phyloP scores from a whole-genome alignment of 768 basidiomycete genomes.

The Termitomyces sp. region DNA sequence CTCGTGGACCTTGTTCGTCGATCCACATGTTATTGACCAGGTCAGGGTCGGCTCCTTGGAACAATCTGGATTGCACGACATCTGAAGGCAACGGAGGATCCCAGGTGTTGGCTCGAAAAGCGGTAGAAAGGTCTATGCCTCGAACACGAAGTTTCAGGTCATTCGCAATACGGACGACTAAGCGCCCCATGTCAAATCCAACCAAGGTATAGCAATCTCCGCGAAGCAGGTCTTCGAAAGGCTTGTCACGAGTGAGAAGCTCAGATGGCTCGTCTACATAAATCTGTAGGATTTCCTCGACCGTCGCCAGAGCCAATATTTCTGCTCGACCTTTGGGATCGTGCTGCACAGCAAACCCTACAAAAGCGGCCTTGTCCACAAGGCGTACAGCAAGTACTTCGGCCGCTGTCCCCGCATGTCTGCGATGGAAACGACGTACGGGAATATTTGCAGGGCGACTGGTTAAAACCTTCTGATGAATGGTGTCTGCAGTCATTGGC shows the following conservation, averaged over 20 bases:
- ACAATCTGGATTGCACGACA: constrained; percentile 17
- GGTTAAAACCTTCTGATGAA: constrained; percentile 7
- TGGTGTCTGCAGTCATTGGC: neutral
- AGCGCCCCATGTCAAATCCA: constrained; percentile 30
- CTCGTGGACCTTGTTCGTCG: constrained; percentile 12
- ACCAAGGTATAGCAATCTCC: constrained; percentile 17
- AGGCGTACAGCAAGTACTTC: neutral
- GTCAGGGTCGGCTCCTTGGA: constrained; percentile 4
- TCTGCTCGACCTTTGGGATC: constrained; percentile 1
- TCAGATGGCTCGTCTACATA: neutral
- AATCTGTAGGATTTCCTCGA: constrained; percentile 6
- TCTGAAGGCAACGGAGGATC: constrained; percentile 20
- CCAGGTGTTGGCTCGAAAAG: constrained; percentile 14
- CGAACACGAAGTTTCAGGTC: constrained; percentile 20
- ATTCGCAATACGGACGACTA: constrained; percentile 25
- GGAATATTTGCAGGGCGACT: constrained; percentile 1
- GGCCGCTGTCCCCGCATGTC: constrained; percentile 10
- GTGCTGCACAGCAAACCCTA: constrained; percentile 10
- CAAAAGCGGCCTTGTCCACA: neutral
- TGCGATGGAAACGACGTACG: constrained; percentile 3
- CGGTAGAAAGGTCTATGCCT: constrained; percentile 32
- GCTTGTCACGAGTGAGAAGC: constrained; percentile 5
- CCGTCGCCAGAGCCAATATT: constrained; percentile 11
- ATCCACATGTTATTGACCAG: constrained; percentile 25
- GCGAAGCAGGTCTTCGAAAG: constrained; percentile 14